These are phyloP conservation scores for Nelumbo lutea DNA, from an alignment of 164 flowering plant species.

Conservation along the genomic window DNA sequence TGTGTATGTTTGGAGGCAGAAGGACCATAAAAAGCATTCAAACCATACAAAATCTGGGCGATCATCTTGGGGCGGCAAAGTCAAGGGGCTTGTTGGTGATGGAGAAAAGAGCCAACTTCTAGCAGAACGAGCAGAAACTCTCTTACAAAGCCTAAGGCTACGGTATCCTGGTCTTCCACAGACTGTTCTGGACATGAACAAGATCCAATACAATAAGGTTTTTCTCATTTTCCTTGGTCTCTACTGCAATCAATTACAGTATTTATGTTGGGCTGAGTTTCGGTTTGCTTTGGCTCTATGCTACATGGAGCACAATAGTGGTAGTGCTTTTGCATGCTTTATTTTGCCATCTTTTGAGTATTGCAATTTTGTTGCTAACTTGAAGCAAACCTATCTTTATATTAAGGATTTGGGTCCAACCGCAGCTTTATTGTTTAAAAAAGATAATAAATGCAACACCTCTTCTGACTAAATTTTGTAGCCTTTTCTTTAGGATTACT, in stretches of 20 bases:
- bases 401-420: no score
- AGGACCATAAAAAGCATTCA: constrained; percentile 21
- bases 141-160: constrained; percentile 34
- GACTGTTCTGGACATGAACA: constrained; percentile 53
- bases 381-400: no score
- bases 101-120: constrained; percentile 32
- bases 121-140: constrained; percentile 49
- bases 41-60: constrained; percentile 15
- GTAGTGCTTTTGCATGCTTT: no score
- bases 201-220: constrained; percentile 66
- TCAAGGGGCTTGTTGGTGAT: constrained; percentile 38
- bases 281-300: no score
- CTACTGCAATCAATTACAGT: neutral
- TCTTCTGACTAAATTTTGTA: no score
- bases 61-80: constrained; percentile 45
- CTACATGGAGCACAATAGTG: no score
- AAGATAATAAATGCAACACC: no score
- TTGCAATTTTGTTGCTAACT: no score
- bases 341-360: no score
- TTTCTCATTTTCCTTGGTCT: neutral
- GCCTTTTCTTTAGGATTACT: no score
- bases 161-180: constrained; percentile 64
- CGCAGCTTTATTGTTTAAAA: no score
- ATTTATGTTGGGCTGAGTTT: neutral
- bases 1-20: constrained; percentile 47